phyloP scores from a whole-genome alignment of 202 grass and related monocot genomes.

The Cymbopogon flexuosus region DNA sequence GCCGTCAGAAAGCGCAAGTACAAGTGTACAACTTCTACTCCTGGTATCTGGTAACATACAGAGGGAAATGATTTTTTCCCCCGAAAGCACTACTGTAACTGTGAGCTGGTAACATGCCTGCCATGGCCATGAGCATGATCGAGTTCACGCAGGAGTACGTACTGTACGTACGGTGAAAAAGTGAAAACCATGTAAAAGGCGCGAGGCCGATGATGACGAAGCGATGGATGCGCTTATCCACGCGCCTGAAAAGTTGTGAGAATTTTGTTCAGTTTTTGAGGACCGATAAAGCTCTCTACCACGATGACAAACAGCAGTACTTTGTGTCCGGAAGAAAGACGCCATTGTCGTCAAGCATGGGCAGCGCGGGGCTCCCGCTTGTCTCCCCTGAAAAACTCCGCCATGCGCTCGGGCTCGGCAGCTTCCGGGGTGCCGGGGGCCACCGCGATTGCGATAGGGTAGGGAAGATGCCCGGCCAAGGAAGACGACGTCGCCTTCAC shows the following conservation, averaged over 20 bases:
- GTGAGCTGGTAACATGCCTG: not conserved
- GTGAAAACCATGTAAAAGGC: not conserved
- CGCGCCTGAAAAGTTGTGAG: constrained; percentile 31
- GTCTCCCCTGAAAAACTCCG: not conserved
- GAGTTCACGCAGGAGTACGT: not conserved
- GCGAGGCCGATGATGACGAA: not conserved
- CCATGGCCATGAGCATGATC: not conserved
- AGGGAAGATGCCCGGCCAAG: not conserved
- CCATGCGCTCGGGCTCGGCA: not conserved
- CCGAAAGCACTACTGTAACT: not conserved
- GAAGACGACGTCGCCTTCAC: not conserved
- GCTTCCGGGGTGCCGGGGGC: not conserved
- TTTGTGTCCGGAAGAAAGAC: constrained; percentile 1
- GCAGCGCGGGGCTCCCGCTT: not conserved
- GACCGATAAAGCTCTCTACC: not conserved
- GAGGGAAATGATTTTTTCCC: not conserved
- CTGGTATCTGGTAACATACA: not conserved
- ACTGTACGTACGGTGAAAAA: not conserved
- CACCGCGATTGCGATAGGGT: not conserved
- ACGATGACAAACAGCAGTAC: not conserved
- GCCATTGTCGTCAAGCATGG: constrained; percentile 1
- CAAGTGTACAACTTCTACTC: not conserved
- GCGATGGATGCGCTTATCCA: not conserved
- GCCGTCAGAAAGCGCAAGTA: not conserved
- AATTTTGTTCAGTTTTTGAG: constrained; percentile 11